Base-by-base conservation (phyloP, 306 rosid genomes). In the Glycine tomentella region DNA sequence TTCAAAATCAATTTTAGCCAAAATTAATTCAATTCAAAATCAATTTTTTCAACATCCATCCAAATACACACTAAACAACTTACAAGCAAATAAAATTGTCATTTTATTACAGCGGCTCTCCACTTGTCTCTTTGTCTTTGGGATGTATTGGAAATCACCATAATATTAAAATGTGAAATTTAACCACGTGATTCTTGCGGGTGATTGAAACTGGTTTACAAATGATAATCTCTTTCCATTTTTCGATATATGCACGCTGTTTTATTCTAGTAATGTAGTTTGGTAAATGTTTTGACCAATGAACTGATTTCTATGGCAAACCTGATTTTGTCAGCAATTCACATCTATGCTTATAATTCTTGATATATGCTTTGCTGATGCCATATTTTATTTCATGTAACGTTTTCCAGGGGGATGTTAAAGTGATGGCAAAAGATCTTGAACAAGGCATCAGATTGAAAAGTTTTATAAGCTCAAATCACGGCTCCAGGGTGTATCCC, bases 341-440 rank as follows among this genome's bases (percentile, higher is more conserved):
- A 6, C 16, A 63, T 44, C 53, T 33, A 2, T 67, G 55, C 51
- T 9, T 48, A 15, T 48, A 45, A 82, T 33, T 69, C 77, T 12
- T 67, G 48, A 34, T 25, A 31, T 36, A 9, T 16, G 48, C 14
- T 36, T 55, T 33, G 10, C 63, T 70, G 63, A 69, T 59, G 46
- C 56, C 36, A 80, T 56, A 52, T 72, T 85, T 74, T 46, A 75
- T 77, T 65, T 74, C 13, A 45, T 69, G 44, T 51, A 20, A 67
- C 81, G 16, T 62, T 86, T 83, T 89, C 55, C 90, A 93, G 98
- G 94, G 98, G 66, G 98, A 97, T 76, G 98, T 93, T 13, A 91
- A 83, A 86, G 97, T 93, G 81, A 91, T 93, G 98, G 97, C 98
- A 0, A 93, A 93, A 79, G 98, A 93, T 81, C 98, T 93, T 16